Evolutionary conservation across 306 rosid genomes (phyloP), one percentile per base, ranked within the genome.

Genomic region (Astragalus glycyphyllos): DNA sequence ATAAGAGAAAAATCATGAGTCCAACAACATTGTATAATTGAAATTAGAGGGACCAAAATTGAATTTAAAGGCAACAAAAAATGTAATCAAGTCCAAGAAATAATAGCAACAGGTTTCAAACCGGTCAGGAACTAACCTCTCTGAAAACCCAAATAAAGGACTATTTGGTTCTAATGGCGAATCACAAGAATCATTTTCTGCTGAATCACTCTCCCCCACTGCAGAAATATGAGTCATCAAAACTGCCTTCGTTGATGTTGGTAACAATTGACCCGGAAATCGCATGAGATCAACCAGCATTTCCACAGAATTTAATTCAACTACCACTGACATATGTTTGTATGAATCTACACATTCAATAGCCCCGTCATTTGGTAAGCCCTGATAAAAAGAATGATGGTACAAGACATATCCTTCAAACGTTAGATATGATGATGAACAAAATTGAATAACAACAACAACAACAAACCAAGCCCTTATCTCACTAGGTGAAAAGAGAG

Each of bases 141-240:
- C 99, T 23, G 99, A 78, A 49, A 89, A 80, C 65, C 97, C 97
- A 86, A 82, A 95, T 57, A 95, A 86, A 76, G 99, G 99, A 77
- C 97, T 95, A 73, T 95, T 95, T n/a, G 99, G 99, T 78, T 95
- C 99, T 53, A 95, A 74, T 6, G 99, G 97, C 5, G 99, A 95
- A 82, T 95, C 99, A 79, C 99, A 95, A n/a, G 99, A 95, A 68
- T 95, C 99, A 57, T 95, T 91, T 84, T 95, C 99, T 5, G 99
- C 99, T 56, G 97, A 91, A 85, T 95, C 99, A 74, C 99, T 95
- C 82, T 95, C 99, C 69, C 96, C 99, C n/a, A 92, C 99, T 8
- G 90, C 89, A 7, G 96, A 86, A 75, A 95, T 74, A 85, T 91
- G 99, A 54, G 89, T 84, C 99, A 95, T 87, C 62, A 86, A 85